Base-by-base conservation (phyloP, 192 early-diverging fungal genomes). In the Coemansia sp. region DNA sequence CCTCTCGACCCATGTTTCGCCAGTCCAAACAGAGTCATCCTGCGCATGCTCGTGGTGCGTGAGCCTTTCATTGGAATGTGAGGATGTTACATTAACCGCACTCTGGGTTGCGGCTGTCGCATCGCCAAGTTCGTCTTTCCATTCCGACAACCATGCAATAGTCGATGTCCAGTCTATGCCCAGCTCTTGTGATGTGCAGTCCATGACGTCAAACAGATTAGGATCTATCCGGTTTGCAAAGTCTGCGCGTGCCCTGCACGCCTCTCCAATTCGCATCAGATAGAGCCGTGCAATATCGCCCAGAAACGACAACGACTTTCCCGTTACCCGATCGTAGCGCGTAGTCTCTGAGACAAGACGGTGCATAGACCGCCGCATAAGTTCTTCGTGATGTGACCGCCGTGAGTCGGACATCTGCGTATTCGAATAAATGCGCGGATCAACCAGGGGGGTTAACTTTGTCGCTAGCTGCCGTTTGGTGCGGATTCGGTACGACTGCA, bases 321-420 rank as follows among this genome's bases (percentile, higher is more conserved):
- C 41, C 8, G 78, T 70, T 7, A 81, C 57, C 34, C 67, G 59
- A 42, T 81, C 78, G 65, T 75, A 81, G 3, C 61, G 68, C 10
- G 78, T 73, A 14, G 78, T 81, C 2, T 73, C 68, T 15, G 78
- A 71, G 11, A 81, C 70, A n/a, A 81, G 23, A 5, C 67, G 58
- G n/a, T 81, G 78, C n/a, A 74, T 57, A 7, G 73, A 73, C 54
- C 69, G 60, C 17, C 78, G 78, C 78, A 81, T 81, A 8, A 34
- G 62, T 45, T 73, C 70, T n/a, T 74, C 70, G 19, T 75, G 62
- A 49, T 75, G 61, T 2, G 73, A 66, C 14, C 62, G 63, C 11
- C 42, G 54, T 3, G 70, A 55, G 19, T 59, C 66, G 4, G 55
- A 36, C 15, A 23, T 50, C 22, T 54, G 61, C 14, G 63, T 25